Conservation (phyloP, 2,329 filamentous ascomycete genomes). For the Gaeumannomyces tritici region DNA sequence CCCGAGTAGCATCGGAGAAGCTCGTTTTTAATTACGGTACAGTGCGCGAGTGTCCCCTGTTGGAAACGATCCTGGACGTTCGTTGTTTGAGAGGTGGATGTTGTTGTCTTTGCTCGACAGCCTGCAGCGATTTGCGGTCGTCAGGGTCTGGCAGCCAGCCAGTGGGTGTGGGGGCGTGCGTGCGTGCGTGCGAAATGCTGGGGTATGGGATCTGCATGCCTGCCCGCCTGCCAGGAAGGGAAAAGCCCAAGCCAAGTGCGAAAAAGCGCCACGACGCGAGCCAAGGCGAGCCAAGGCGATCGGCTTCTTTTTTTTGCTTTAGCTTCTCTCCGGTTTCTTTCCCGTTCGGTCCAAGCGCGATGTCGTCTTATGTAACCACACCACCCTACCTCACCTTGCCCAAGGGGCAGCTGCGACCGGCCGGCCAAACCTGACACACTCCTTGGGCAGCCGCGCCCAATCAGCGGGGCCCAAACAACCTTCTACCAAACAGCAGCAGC, state of each 20-base stretch:
- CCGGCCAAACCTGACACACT: background rate
- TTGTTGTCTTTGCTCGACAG: background rate
- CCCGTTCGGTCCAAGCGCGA: background rate
- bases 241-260: background rate
- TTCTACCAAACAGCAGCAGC: background rate
- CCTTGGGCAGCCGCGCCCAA: background rate
- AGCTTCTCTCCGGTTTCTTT: background rate
- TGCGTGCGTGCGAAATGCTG: no score
- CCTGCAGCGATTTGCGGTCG: background rate
- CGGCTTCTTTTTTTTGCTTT: background rate
- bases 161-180: background rate
- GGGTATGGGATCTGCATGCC: background rate
- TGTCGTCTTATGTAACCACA: background rate
- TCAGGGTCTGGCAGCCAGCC: background rate
- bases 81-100: no score
- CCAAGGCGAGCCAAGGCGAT: background rate
- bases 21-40: no score
- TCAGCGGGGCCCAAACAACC: background rate
- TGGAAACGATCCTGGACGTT: no score
- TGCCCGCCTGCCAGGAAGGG: background rate
- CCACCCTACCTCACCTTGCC: no score
- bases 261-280: background rate
- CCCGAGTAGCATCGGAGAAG: no score
- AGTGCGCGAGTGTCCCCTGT: no score
- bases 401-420: background rate